A percentile compares a stretch with the other conserved stretches of the same genome.
These are phyloP conservation scores for Plasmodium sp. DNA, from an alignment of 169 alveolate genomes.

Conservation along the genomic window DNA sequence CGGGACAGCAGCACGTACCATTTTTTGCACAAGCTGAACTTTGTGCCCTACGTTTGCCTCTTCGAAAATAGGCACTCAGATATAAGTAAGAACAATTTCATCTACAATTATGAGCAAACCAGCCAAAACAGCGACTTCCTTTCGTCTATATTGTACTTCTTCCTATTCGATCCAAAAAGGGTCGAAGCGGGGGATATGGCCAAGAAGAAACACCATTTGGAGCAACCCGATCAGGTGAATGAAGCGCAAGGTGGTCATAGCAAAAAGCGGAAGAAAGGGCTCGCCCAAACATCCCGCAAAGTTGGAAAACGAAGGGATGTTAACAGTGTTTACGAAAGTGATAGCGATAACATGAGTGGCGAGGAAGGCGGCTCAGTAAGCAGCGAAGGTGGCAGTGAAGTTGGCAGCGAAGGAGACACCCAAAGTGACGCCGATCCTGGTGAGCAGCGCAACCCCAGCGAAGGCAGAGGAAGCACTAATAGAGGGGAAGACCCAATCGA, in stretches of 20 bases:
- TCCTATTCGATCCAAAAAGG: constrained; percentile 17
- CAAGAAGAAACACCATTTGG: not conserved
- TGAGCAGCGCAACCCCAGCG: not conserved
- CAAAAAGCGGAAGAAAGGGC: not conserved
- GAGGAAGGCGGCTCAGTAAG: not conserved
- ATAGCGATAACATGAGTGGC: constrained; percentile 30
- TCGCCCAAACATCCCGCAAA: not conserved
- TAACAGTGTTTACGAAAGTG: constrained; percentile 36
- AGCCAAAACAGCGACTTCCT: constrained; percentile 18
- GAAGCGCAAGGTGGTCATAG: not conserved
- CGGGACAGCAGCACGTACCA: constrained; percentile 7
- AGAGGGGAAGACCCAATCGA: not conserved
- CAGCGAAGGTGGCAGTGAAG: not conserved
- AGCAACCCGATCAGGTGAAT: not conserved
- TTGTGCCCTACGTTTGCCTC: constrained; percentile 43
- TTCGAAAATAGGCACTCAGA: constrained; percentile 32
- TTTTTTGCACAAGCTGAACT: constrained; percentile 44
- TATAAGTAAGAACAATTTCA: constrained; percentile 28
- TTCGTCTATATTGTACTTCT: constrained; percentile 53
- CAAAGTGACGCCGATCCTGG: not conserved
- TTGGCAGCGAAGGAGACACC: not conserved
- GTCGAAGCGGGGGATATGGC: not conserved
- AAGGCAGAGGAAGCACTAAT: not conserved
- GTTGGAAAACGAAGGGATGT: not conserved
- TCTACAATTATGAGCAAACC: constrained; percentile 26